phyloP scores from a whole-genome alignment of 768 basidiomycete species.

The Crassisporium funariophilum region DNA sequence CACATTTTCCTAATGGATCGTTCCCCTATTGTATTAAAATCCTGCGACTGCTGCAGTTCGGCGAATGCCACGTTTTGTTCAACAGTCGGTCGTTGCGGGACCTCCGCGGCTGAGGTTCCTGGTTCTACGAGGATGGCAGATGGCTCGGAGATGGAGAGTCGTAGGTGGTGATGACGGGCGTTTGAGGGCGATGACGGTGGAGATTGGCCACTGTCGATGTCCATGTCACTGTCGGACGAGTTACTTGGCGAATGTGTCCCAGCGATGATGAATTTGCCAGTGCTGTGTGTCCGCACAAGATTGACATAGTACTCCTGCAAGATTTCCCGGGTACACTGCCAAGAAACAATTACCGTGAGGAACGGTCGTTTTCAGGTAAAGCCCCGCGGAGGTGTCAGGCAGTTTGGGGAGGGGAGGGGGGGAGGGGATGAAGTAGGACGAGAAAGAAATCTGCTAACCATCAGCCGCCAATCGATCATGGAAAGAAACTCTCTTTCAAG shows the following conservation, averaged over 20 bases:
- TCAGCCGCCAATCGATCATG: constrained; percentile 93
- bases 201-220: constrained; percentile 56
- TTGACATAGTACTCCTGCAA: constrained; percentile 94
- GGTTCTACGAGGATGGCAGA: constrained; percentile 48
- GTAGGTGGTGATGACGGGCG: constrained; percentile 28
- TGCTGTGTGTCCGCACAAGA: constrained; percentile 83
- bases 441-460: constrained; percentile 61
- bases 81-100: constrained; percentile 63
- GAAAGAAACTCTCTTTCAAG: constrained; percentile 93
- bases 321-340: constrained; percentile 84
- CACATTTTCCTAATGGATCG: constrained; percentile 4
- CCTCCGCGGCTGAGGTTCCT: constrained; percentile 36
- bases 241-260: constrained; percentile 44
- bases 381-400: background rate
- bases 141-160: constrained; percentile 33
- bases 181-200: constrained; percentile 53
- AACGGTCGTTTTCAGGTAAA: constrained; percentile 16
- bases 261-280: constrained; percentile 54
- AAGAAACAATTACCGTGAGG: constrained; percentile 32
- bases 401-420: constrained; percentile 15
- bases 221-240: constrained; percentile 56
- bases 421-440: constrained; percentile 14
- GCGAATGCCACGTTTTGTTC: constrained; percentile 89
- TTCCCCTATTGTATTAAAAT: constrained; percentile 10
- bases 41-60: constrained; percentile 56